phyloP scores from a whole-genome alignment of 2,329 filamentous ascomycete genomes.

The Colletotrichum cereale region DNA sequence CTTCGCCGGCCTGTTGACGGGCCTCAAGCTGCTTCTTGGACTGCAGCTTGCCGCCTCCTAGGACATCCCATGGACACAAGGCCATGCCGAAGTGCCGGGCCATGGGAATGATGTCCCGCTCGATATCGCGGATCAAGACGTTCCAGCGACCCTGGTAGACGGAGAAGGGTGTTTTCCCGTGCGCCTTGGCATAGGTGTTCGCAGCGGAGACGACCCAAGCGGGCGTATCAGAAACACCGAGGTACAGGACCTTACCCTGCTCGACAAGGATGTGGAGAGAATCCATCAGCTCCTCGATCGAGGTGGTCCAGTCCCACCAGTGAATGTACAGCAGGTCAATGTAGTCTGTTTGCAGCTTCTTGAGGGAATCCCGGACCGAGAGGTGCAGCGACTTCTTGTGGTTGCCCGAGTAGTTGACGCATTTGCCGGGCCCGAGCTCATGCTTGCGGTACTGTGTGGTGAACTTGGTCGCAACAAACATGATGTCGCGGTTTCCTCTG shows the following conservation, averaged over 20 bases:
- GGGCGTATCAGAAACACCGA: conserved; percentile 55
- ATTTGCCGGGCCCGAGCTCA: conserved; percentile 51
- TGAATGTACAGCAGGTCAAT: conserved; percentile 61
- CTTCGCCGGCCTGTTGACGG: conserved; percentile 53
- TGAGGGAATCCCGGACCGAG: conserved; percentile 57
- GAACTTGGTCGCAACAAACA: conserved; percentile 70
- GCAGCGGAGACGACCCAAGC: conserved; percentile 55
- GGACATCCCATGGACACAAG: conserved; percentile 70
- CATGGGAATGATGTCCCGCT: conserved; percentile 60
- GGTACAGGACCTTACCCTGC: conserved; percentile 57
- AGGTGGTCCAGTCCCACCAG: conserved; percentile 59
- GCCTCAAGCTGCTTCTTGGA: conserved; percentile 51
- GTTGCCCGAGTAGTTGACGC: conserved; percentile 59
- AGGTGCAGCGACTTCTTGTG: conserved; percentile 55
- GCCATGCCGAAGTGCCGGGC: conserved; percentile 60
- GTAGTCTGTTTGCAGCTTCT: conserved; percentile 59
- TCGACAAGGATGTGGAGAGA: conserved; percentile 56
- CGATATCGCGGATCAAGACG: conserved; percentile 50
- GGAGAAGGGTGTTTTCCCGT: conserved; percentile 53
- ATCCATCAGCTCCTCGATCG: conserved; percentile 58
- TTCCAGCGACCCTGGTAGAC: conserved; percentile 58
- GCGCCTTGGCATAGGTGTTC: conserved; percentile 53
- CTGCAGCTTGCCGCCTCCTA: conserved; percentile 66
- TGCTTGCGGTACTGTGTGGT: conserved; percentile 60
- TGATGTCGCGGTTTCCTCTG: conserved; percentile 63